Evolutionary conservation across 1,284 basidiomycete genomes (phyloP).

Genomic region (Fomes fomentarius): DNA sequence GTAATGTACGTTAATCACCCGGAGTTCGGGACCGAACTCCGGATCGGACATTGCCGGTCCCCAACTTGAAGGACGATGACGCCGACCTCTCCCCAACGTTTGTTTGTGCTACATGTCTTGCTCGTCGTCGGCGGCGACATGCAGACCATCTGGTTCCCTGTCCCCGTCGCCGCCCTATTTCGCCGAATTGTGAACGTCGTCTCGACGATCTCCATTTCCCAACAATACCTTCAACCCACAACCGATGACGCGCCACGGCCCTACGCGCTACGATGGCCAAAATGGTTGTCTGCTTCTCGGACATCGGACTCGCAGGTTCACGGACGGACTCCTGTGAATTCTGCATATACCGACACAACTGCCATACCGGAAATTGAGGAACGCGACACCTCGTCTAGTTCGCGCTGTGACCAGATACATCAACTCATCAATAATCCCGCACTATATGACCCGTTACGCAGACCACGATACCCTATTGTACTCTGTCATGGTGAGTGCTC

Average conservation of each 20-base stretch:
- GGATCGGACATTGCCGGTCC: too few relatives aligned
- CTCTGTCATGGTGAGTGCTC: conserved; percentile 86
- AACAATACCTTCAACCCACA: conserved; percentile 53
- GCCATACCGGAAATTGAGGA: conserved; percentile 4
- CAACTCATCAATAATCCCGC: conserved; percentile 73
- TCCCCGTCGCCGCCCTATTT: conserved; percentile 60
- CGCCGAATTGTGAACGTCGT: conserved; percentile 68
- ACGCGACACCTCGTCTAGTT: conserved; percentile 10
- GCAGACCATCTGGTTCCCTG: conserved; percentile 60
- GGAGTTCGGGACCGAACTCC: too few relatives aligned
- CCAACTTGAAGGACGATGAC: too few relatives aligned
- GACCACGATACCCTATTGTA: conserved; percentile 89
- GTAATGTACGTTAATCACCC: too few relatives aligned
- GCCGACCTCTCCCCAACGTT: too few relatives aligned
- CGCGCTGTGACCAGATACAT: conserved; percentile 61
- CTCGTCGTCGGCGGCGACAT: conserved; percentile 36
- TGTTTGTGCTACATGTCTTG: conserved; percentile 27
- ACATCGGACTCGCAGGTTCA: neutral
- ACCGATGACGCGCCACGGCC: conserved; percentile 18
- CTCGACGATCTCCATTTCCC: conserved; percentile 66
- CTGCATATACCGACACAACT: neutral
- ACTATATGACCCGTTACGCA: conserved; percentile 74
- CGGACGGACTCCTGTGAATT: neutral
- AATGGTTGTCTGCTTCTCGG: conserved; percentile 10
- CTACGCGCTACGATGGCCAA: conserved; percentile 20